Base-by-base conservation (phyloP, 179 eudicot genomes). In the Amaranthus tricolor region DNA sequence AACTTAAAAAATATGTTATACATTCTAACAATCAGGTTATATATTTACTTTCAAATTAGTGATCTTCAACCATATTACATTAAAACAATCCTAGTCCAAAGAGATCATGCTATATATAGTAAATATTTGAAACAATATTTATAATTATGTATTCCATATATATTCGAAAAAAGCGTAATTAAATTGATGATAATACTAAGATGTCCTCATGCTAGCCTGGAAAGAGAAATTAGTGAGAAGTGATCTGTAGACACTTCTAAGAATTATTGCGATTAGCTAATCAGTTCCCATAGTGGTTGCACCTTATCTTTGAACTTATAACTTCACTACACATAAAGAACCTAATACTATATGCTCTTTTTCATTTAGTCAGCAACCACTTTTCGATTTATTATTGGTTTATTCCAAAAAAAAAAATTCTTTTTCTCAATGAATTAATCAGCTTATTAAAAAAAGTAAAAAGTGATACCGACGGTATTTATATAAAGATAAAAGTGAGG, bases 291-390 rank as follows among this genome's bases (percentile, higher is more conserved):
- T 51, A 50, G 71, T 68, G 71, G 71, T 21, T 68, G 71, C 71
- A 68, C 71, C 71, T 68, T 51, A 20, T 68, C 58, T 68, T 19
- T 57, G 51, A 50, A 19, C 59, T 21, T 47, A 17, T 12, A 20
- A 20, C 12, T 50, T 51, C 57, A 11, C n/a, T 67, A 19, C 6
- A 65, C 47, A 57, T 16, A 62, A 50, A 65, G 45, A 66, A 7
- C 11, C 40, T 31, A 62, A 62, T 44, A 8, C 20, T 44, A 12
- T 11, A 6, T 10, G 7, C 10, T 21, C 50, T 51, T 56, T 24
- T 56, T 56, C 12, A 31, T 16, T 75, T 60, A 76, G 78, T 76
- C 78, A 68, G 49, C 78, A 49, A 68, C 24, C 78, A 76, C 78
- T 76, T 76, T 76, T 58, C 45, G 20, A 20, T 56, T 66, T 14